Evolutionary conservation across 169 alveolate species (phyloP).

Genomic region (Cryptosporidium bovis): DNA sequence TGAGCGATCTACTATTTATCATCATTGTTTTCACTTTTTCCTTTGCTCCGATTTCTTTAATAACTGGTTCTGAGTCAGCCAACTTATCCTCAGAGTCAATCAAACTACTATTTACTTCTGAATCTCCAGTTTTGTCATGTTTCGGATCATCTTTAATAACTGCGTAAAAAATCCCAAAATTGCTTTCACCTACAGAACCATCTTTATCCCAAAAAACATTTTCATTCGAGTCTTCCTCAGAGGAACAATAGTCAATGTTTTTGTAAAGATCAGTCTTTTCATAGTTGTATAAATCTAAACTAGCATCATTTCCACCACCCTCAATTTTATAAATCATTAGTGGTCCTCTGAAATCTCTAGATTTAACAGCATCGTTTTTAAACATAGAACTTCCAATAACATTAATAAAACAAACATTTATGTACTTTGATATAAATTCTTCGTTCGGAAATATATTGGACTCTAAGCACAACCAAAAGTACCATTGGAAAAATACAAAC

Average conservation of each 20-base stretch:
- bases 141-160: not conserved
- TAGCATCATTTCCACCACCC: not conserved
- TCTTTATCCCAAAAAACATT: not conserved
- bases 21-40: not conserved
- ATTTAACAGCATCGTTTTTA: not conserved
- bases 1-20: slow-evolving; percentile 1
- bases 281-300: not conserved
- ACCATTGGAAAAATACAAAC: slow-evolving; percentile 65
- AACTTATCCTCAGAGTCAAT: not conserved
- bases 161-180: not conserved
- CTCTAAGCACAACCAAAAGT: slow-evolving; percentile 72
- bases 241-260: not conserved
- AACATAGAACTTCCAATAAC: slow-evolving; percentile 10
- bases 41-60: not conserved
- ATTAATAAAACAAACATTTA: slow-evolving; percentile 27
- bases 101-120: not conserved
- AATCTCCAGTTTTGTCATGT: not conserved
- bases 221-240: not conserved
- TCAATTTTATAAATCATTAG: not conserved
- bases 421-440: slow-evolving; percentile 33
- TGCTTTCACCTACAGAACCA: not conserved
- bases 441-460: slow-evolving; percentile 18
- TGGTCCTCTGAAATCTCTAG: not conserved
- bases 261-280: not conserved
- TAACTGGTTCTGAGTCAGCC: not conserved